Conservation (phyloP, 1,284 basidiomycete genomes). For the Peniophora sp. region DNA sequence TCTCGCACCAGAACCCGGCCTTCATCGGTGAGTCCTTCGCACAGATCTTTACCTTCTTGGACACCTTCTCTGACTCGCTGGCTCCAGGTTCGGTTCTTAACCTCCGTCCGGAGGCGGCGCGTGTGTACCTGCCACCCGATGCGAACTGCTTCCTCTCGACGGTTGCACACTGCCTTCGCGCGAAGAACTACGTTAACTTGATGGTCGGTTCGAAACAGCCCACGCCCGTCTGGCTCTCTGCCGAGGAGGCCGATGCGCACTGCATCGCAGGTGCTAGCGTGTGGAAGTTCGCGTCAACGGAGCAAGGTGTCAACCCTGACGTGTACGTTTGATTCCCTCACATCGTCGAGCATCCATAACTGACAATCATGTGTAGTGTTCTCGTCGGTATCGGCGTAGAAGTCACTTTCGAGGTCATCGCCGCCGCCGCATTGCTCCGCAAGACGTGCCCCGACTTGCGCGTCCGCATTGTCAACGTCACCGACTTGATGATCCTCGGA, state of each 20-base stretch:
- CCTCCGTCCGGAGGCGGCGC: constrained; percentile 64
- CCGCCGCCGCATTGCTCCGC: constrained; percentile 68
- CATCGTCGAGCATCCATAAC: background rate
- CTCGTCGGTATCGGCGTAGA: constrained; percentile 72
- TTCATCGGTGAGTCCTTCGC: constrained; percentile 54
- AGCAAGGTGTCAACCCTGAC: constrained; percentile 57
- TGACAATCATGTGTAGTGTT: constrained; percentile 30
- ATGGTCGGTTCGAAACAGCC: constrained; percentile 85
- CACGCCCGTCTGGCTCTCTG: constrained; percentile 60
- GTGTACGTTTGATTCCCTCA: constrained; percentile 33
- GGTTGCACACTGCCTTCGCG: constrained; percentile 73
- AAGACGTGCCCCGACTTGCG: constrained; percentile 55
- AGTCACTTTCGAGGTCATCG: constrained; percentile 70
- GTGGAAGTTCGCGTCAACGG: constrained; percentile 71
- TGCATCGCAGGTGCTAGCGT: constrained; percentile 69
- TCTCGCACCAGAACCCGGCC: constrained; percentile 81
- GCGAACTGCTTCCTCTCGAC: constrained; percentile 79
- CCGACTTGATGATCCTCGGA: constrained; percentile 76
- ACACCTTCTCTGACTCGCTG: too few relatives aligned
- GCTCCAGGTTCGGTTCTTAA: constrained; percentile 57
- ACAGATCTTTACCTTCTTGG: too few relatives aligned
- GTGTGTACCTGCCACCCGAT: constrained; percentile 88
- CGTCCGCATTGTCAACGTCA: constrained; percentile 77
- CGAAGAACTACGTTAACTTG: constrained; percentile 80
- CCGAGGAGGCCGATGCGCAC: constrained; percentile 63